Conservation (phyloP, 2,329 filamentous ascomycete species). For the Piedraia hortae region DNA sequence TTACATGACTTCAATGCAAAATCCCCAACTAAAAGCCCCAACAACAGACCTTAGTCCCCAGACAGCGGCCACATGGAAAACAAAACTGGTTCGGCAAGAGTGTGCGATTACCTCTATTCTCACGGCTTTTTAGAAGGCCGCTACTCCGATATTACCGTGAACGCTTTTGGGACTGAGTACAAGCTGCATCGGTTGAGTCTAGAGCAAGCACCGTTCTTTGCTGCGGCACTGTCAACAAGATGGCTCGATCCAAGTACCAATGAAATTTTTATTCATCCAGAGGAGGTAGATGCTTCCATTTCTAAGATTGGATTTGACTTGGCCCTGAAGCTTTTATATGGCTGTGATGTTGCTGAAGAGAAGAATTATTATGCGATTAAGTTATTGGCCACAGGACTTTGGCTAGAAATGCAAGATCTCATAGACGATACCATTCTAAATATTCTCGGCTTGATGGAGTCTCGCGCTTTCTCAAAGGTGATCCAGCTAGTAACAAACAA, state of each 20-base stretch:
- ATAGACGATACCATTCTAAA: slow-evolving; percentile 25
- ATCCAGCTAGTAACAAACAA: slow-evolving; percentile 27
- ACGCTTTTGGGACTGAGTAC: slow-evolving; percentile 25
- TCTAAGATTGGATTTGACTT: slow-evolving; percentile 26
- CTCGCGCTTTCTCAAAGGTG: slow-evolving; percentile 20
- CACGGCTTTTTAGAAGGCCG: slow-evolving; percentile 23
- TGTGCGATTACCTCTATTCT: slow-evolving; percentile 25
- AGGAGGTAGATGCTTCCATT: slow-evolving; percentile 26
- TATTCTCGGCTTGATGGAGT: slow-evolving; percentile 27
- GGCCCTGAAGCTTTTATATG: slow-evolving; percentile 26
- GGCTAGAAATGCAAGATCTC: slow-evolving; percentile 30
- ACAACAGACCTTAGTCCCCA: too few species aligned
- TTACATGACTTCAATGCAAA: too few species aligned
- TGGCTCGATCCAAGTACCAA: slow-evolving; percentile 26
- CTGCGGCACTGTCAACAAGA: slow-evolving; percentile 25
- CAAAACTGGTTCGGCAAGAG: too few species aligned
- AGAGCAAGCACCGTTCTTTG: slow-evolving; percentile 28
- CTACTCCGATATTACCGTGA: slow-evolving; percentile 26
- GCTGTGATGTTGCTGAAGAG: slow-evolving; percentile 20
- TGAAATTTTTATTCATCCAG: slow-evolving; percentile 24
- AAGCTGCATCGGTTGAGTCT: slow-evolving; percentile 26
- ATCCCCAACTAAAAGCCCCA: too few species aligned
- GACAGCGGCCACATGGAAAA: too few species aligned
- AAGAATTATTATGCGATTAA: slow-evolving; percentile 26
- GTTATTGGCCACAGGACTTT: slow-evolving; percentile 28